Conservation (phyloP, 1,284 basidiomycete species). For the Earliella scabrosa region DNA sequence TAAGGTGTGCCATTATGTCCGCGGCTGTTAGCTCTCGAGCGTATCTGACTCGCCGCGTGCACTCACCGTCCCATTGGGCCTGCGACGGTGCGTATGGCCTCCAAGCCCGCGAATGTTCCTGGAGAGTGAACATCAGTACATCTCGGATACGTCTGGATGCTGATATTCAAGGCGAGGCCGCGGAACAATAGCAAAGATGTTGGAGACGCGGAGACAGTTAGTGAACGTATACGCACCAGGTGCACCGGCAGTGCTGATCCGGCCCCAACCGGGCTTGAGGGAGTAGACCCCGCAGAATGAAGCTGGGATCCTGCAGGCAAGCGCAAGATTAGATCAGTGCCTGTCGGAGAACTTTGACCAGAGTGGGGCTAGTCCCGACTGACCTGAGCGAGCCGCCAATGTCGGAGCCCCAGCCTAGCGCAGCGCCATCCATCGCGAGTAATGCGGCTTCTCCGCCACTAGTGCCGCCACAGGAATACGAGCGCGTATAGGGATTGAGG, state of each 20-base stretch:
- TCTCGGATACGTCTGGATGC: no score
- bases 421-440: constrained; percentile 75
- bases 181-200: no score
- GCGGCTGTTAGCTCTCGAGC: constrained; percentile 3
- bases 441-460: constrained; percentile 83
- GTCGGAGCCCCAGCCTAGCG: constrained; percentile 81
- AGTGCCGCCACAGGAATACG: constrained; percentile 76
- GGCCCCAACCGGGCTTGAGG: constrained; percentile 69
- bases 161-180: no score
- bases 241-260: constrained; percentile 56
- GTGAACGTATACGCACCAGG: constrained; percentile 40
- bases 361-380: no score
- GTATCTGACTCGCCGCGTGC: neutral
- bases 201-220: no score
- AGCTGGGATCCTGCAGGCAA: constrained; percentile 69
- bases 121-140: neutral
- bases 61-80: constrained; percentile 79
- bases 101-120: constrained; percentile 67
- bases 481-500: constrained; percentile 69
- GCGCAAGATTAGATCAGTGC: constrained; percentile 31
- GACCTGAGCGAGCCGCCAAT: constrained; percentile 67
- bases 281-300: constrained; percentile 83
- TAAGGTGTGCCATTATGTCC: constrained; percentile 1
- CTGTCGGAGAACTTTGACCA: no score
- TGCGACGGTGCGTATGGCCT: constrained; percentile 59